Base-by-base conservation (phyloP, 2,329 filamentous ascomycete species). In the Pseudogymnoascus sp. region DNA sequence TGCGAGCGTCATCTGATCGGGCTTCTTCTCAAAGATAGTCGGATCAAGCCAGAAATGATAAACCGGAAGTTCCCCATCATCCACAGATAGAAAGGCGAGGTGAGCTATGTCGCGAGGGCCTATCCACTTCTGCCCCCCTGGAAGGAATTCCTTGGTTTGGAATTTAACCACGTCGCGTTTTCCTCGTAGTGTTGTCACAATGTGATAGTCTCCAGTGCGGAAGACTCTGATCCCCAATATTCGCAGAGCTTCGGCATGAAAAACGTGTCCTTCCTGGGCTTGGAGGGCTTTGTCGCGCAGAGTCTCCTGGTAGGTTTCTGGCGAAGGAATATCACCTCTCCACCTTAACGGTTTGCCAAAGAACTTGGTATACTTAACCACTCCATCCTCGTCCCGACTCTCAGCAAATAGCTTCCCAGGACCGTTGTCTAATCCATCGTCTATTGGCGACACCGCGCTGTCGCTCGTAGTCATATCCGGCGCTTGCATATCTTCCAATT, bases 111-210 rank as follows among this genome's bases (percentile, higher is more conserved):
- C 35, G 19, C 14, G 38, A 60, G 26, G 26, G 59, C 59, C 59
- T 24, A 22, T 60, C 59, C 59, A 60, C 33, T 26, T 26, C 33
- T 60, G 59, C 1, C 19, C 38, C 4, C 35, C 38, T 38, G 33
- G 59, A 40, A 60, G 22, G 19, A 40, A 19, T n/a, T 60, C 59
- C 12, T 40, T 41, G 33, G 59, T 60, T 31, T 60, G 35, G 3
- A 60, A 60, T 60, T 60, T 40, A 26, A 60, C 59, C 22, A 60
- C 35, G 4, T 41, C 59, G 35, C 59, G 14, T 16, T 60, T 31
- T 26, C 12, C 38, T 26, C 59, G 59, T 12, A 38, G 14, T 31
- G 22, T 41, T n/a, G 38, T 60, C 35, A 16, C 24, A 41, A 40
- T 40, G 22, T 60, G 35, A 31, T 60, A 60, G 22, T 38, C 59